These are phyloP conservation scores for Geotrichum candidum DNA, from an alignment of 1,139 yeast genomes.

Conservation along the genomic window DNA sequence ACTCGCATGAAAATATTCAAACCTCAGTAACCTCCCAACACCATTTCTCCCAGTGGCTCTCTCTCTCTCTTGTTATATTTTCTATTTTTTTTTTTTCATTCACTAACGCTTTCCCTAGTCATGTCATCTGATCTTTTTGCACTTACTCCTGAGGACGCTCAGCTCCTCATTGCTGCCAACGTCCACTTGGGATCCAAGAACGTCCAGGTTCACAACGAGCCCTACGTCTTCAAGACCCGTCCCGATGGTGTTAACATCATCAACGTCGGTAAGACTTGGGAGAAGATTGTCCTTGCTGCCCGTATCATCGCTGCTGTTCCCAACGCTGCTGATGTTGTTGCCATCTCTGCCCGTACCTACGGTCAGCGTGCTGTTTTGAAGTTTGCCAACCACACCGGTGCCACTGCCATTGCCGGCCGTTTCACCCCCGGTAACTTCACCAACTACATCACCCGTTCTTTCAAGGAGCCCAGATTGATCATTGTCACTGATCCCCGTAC, in stretches of 20 bases:
- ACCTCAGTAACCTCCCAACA: neutral
- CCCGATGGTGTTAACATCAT: conserved; percentile 99
- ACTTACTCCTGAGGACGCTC: conserved; percentile 94
- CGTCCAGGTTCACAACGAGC: conserved; percentile 99
- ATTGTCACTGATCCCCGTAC: conserved; percentile 99
- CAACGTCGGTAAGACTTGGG: conserved; percentile 99
- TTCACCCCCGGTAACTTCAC: conserved; percentile 99
- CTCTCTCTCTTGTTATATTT: neutral
- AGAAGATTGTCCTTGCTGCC: conserved; percentile 99
- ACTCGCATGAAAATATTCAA: conserved; percentile 3
- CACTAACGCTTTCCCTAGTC: conserved; percentile 10
- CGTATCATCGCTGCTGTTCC: conserved; percentile 99
- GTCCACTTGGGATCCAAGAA: conserved; percentile 99
- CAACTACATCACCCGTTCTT: conserved; percentile 99
- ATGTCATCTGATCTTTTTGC: conserved; percentile 75
- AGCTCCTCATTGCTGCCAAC: conserved; percentile 99
- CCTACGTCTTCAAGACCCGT: conserved; percentile 98
- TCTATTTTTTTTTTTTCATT: neutral
- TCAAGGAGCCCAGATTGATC: conserved; percentile 99
- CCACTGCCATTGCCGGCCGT: conserved; percentile 99
- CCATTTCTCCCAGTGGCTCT: neutral
- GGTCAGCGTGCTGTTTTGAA: conserved; percentile 99
- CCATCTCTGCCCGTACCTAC: conserved; percentile 97
- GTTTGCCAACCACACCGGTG: conserved; percentile 99
- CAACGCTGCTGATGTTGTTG: conserved; percentile 97